Conservation (phyloP, 2,329 filamentous ascomycete species). For the Pseudogymnoascus pannorum region DNA sequence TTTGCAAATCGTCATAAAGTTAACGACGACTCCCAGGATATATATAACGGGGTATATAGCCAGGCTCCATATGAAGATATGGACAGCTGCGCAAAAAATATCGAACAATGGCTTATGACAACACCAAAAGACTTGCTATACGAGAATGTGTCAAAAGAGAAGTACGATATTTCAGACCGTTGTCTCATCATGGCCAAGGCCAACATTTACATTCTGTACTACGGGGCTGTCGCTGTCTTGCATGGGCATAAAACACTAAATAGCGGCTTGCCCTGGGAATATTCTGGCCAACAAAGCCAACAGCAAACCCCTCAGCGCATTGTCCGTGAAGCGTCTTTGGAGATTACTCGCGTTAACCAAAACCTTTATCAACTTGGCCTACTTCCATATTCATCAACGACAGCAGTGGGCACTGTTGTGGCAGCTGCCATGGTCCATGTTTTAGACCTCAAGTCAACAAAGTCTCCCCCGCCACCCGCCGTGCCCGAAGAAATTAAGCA, state of each 20-base stretch:
- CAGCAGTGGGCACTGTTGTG: neutral
- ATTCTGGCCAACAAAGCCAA: neutral
- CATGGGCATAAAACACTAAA: slow-evolving; percentile 4
- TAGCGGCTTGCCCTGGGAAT: neutral
- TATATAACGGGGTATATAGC: neutral
- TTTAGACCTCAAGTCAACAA: neutral
- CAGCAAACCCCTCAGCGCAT: neutral
- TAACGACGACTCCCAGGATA: neutral
- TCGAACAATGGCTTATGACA: neutral
- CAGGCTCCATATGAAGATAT: neutral
- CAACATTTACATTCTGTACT: neutral
- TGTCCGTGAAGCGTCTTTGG: neutral
- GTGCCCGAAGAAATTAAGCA: neutral
- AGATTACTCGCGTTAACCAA: neutral
- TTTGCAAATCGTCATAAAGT: neutral
- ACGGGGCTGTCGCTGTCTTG: neutral
- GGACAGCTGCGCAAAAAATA: neutral
- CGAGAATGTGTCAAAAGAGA: neutral
- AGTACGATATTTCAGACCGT: neutral
- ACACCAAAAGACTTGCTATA: neutral
- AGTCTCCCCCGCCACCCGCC: neutral
- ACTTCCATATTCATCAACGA: neutral
- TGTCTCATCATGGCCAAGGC: neutral
- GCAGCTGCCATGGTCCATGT: neutral
- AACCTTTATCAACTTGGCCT: neutral